phyloP scores from a whole-genome alignment of 257 asterid genomes.

The Lycium ferocissimum region DNA sequence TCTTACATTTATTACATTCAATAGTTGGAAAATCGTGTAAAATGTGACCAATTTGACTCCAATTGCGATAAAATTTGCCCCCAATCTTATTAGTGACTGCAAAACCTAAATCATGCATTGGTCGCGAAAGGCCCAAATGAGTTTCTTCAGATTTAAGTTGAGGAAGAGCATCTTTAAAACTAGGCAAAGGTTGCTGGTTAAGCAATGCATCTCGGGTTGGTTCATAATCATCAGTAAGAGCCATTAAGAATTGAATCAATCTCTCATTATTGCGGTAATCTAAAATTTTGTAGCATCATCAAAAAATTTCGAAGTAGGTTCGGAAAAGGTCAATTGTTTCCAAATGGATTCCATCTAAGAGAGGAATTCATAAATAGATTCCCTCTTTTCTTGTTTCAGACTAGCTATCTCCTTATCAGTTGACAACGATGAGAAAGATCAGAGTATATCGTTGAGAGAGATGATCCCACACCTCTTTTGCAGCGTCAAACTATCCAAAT shows the following conservation, averaged over 20 bases:
- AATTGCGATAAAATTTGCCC: not conserved
- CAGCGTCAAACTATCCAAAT: constrained; percentile 11
- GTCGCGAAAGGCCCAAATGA: not conserved
- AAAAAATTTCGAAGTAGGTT: constrained; percentile 16
- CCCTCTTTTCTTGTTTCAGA: too few relatives aligned
- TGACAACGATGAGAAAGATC: constrained; percentile 28
- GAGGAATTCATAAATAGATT: too few relatives aligned
- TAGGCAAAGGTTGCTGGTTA: constrained; percentile 23
- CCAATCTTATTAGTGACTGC: not conserved
- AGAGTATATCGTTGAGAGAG: not conserved
- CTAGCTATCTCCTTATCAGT: not conserved
- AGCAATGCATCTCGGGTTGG: constrained; percentile 23
- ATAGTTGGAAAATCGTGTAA: not conserved
- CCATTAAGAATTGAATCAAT: constrained; percentile 36
- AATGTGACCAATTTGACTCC: not conserved
- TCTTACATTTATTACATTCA: too few relatives aligned
- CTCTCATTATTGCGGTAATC: not conserved
- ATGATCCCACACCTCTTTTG: constrained; percentile 19
- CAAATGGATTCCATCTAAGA: too few relatives aligned
- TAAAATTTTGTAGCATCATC: constrained; percentile 10
- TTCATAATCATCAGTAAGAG: constrained; percentile 34
- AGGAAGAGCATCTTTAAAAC: constrained; percentile 18
- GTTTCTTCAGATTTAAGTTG: constrained; percentile 21
- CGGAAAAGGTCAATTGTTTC: constrained; percentile 5
- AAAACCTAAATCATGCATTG: constrained; percentile 14